phyloP scores from a whole-genome alignment of 257 asterid species.

The Cruciata laevipes region DNA sequence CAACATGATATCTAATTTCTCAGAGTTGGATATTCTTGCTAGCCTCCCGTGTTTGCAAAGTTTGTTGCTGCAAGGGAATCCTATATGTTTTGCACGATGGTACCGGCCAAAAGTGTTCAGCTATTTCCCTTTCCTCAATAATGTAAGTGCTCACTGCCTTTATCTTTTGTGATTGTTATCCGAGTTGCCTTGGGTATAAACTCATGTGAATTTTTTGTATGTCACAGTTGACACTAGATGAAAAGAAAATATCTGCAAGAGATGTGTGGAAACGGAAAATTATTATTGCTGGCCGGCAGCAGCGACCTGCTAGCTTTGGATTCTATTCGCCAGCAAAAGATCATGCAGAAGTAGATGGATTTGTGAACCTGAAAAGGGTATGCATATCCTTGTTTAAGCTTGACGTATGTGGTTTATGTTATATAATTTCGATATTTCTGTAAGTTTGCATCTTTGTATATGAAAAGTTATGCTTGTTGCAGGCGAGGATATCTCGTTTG shows the following conservation, averaged over 20 bases:
- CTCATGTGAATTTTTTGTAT: not conserved
- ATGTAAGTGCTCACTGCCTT: conserved; percentile 30
- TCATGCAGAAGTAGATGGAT: conserved; percentile 46
- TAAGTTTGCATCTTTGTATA: not conserved
- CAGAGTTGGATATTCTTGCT: conserved; percentile 74
- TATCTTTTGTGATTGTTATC: not conserved
- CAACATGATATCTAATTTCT: conserved; percentile 84
- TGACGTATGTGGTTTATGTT: not conserved
- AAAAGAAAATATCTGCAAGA: conserved; percentile 55
- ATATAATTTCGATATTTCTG: not conserved
- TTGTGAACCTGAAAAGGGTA: conserved; percentile 53
- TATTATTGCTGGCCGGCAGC: conserved; percentile 68
- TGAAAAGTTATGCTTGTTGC: conserved; percentile 20
- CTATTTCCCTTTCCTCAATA: conserved; percentile 51
- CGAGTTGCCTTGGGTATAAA: not conserved
- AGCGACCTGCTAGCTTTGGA: conserved; percentile 92
- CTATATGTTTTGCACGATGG: conserved; percentile 84
- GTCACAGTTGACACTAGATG: conserved; percentile 70
- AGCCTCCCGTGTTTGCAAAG: conserved; percentile 65
- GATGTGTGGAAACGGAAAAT: conserved; percentile 77
- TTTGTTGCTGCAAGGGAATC: conserved; percentile 97
- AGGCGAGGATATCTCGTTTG: conserved; percentile 73
- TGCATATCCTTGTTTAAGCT: conserved; percentile 10
- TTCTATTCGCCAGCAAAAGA: conserved; percentile 76
- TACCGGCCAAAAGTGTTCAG: conserved; percentile 91